These are phyloP conservation scores for Chrysosporium keratinophilum DNA, from an alignment of 2,329 filamentous ascomycete species.

Conservation along the genomic window DNA sequence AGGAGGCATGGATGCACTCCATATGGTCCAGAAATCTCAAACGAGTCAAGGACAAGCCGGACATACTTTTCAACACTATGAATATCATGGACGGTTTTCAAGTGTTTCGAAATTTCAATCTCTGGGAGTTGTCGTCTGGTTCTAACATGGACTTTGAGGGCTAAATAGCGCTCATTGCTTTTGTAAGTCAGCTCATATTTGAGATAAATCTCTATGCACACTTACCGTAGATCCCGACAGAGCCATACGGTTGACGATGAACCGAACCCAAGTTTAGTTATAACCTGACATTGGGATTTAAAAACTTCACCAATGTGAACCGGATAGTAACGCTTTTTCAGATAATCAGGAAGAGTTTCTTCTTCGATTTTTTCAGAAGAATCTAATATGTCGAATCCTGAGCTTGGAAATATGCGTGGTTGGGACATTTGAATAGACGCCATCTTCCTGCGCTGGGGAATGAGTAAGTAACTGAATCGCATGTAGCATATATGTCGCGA, in stretches of 20 bases:
- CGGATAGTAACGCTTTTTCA: slow-evolving; percentile 24
- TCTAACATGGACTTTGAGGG: slow-evolving; percentile 21
- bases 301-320: slow-evolving; percentile 25
- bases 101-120: slow-evolving; percentile 34
- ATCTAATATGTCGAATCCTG: too few species aligned
- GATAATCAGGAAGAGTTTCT: slow-evolving; percentile 23
- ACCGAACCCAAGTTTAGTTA: slow-evolving; percentile 26
- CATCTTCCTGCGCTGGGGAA: too few species aligned
- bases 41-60: slow-evolving; percentile 9
- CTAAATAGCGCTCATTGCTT: slow-evolving; percentile 17
- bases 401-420: too few species aligned
- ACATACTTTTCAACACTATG: background rate
- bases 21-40: slow-evolving; percentile 10
- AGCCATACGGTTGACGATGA: slow-evolving; percentile 25
- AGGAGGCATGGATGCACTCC: slow-evolving; percentile 13
- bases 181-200: background rate
- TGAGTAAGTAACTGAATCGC: too few species aligned
- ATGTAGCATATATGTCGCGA: too few species aligned
- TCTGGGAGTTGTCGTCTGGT: slow-evolving; percentile 29
- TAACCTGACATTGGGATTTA: slow-evolving; percentile 21
- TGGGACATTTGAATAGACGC: too few species aligned
- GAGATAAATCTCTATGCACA: background rate
- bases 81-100: slow-evolving; percentile 23
- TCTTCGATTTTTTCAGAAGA: slow-evolving; percentile 29
- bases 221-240: slow-evolving; percentile 22